Evolutionary conservation across 139 green algal genomes (phyloP).

Genomic region (Medakamo hakoo): DNA sequence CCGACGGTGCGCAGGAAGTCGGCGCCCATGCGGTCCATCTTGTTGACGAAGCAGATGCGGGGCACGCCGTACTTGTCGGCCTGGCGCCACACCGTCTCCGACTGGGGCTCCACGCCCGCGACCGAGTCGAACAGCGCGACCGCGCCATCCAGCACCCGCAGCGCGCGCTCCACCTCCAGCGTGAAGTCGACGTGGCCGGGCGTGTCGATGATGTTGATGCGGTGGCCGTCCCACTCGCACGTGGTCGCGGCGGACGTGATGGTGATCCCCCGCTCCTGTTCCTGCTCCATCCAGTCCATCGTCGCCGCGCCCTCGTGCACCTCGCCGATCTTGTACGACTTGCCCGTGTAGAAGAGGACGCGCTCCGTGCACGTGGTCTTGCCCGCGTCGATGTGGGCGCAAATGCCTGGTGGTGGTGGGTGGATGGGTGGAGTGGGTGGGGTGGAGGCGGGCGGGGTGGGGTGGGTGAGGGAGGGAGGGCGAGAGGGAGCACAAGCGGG

Average conservation of each 20-base stretch:
- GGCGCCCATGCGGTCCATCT: constrained; percentile 98
- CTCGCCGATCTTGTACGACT: constrained; percentile 98
- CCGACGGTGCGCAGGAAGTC: constrained; percentile 78
- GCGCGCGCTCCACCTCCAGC: constrained; percentile 93
- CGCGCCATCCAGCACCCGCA: constrained; percentile 96
- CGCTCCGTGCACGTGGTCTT: constrained; percentile 97
- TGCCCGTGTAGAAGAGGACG: constrained; percentile 97
- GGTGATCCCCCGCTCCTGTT: constrained; percentile 95
- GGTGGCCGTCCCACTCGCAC: constrained; percentile 87
- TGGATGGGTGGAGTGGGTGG: no score
- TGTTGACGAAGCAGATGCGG: constrained; percentile 99
- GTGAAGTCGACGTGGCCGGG: constrained; percentile 96
- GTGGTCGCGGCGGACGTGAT: constrained; percentile 97
- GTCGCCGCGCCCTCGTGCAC: constrained; percentile 96
- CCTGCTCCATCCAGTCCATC: constrained; percentile 96
- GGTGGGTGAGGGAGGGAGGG: no score
- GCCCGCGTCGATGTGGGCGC: background rate
- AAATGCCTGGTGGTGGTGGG: no score
- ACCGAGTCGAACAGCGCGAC: constrained; percentile 92
- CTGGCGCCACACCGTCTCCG: constrained; percentile 96
- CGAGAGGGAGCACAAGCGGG: no score
- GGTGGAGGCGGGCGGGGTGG: no score
- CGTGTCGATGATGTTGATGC: constrained; percentile 99
- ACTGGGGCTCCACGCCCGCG: constrained; percentile 94
- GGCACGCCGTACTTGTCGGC: constrained; percentile 96